Conservation (phyloP, 257 asterid species). For the Plantago elongata region DNA sequence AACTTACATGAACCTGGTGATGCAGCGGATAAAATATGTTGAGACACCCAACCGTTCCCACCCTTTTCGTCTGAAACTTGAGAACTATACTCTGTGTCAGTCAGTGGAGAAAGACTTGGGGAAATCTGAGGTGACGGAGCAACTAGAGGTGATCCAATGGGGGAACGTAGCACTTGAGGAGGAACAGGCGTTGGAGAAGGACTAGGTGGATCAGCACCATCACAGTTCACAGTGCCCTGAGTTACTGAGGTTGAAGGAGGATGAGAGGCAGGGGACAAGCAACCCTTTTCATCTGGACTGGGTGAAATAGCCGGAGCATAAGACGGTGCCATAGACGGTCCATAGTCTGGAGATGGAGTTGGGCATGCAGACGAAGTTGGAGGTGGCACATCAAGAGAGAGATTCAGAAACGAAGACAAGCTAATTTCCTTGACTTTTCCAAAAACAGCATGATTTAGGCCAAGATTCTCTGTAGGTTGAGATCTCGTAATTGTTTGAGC, state of each 20-base stretch:
- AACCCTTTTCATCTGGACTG: slow-evolving; percentile 17
- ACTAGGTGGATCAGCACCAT: slow-evolving; percentile 34
- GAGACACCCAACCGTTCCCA: slow-evolving; percentile 31
- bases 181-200: slow-evolving; percentile 38
- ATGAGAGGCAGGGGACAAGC: slow-evolving; percentile 33
- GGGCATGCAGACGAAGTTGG: slow-evolving; percentile 51
- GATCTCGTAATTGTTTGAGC: slow-evolving; percentile 52
- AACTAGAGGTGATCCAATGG: slow-evolving; percentile 26
- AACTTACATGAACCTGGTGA: slow-evolving; percentile 52
- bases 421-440: slow-evolving; percentile 78
- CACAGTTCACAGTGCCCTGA: slow-evolving; percentile 25
- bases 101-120: slow-evolving; percentile 39
- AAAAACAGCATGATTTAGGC: slow-evolving; percentile 65
- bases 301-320: slow-evolving; percentile 34
- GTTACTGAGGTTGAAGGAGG: slow-evolving; percentile 29
- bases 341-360: slow-evolving; percentile 21
- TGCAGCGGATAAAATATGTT: slow-evolving; percentile 32
- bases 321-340: slow-evolving; percentile 40
- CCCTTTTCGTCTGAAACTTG: slow-evolving; percentile 19
- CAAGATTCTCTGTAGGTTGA: slow-evolving; percentile 57
- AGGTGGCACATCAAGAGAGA: slow-evolving; percentile 36
- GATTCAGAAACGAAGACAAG: slow-evolving; percentile 56
- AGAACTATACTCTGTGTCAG: no score
- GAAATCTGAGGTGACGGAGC: slow-evolving; percentile 23
- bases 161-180: slow-evolving; percentile 29